Evolutionary conservation across 2,329 filamentous ascomycete genomes (phyloP), one percentile per base, ranked within the genome.

Genomic region (Immersiporthe knoxdaviesiana): DNA sequence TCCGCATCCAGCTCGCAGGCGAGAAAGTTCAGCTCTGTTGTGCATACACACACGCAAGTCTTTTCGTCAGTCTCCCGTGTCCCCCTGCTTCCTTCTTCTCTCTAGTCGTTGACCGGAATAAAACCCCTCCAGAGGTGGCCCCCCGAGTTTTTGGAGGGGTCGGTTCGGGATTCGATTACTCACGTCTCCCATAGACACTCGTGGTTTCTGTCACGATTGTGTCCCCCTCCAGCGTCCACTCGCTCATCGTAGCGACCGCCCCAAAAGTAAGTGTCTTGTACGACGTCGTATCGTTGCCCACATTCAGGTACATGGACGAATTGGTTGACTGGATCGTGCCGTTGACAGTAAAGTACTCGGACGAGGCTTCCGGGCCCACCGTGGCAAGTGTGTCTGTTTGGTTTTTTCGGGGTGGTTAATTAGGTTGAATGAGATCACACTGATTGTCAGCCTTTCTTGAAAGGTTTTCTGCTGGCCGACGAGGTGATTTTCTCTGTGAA

Each of bases 191-290:
- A 75, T 79, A 84, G 63, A 73, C 78, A 73, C 82, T 84, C 39
- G 77, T 77, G 60, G 77, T 77, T 10, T 75, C 76, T 2, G 83
- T 85, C 72, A 85, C 84, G 62, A 85, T 78, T 24, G 77, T 79
- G 63, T 80, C 78, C 3, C 78, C 81, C 74, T 83, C 84, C 66
- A 87, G 77, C 3, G 80, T 83, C 85, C 85, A 88, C 2, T 80
- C 83, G 24, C 81, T 83, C 8, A 82, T 85, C 11, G 74, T 77
- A 6, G 79, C 78, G 27, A 78, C 77, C 16, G 77, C 74, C 32
- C 78, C 79, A 71, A 87, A 84, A 7, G 77, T 79, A 41, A 87
- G 77, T n/a, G 83, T 82, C 76, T 86, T 85, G 76, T 86, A 87
- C 60, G 82, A 85, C 37, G 83, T 83, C 63, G 74, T 77, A 65